These are phyloP conservation scores for Penicillium cataractarum DNA, from an alignment of 495 filamentous ascomycete species.

Conservation along the genomic window DNA sequence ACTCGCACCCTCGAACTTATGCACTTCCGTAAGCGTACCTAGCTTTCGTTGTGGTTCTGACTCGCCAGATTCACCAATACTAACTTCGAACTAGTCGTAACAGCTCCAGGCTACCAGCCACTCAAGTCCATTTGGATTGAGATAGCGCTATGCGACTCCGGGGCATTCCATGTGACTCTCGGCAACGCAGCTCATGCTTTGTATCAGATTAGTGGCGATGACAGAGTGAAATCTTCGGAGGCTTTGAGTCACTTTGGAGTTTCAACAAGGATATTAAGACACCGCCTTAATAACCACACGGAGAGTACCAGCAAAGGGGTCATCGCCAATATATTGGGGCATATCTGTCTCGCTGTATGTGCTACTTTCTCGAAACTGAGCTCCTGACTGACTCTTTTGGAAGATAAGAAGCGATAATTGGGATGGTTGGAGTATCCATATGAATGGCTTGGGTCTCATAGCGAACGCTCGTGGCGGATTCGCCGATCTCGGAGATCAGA, in stretches of 20 bases:
- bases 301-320: slow-evolving; percentile 11
- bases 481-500: slow-evolving; percentile 5
- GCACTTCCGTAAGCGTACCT: too few species aligned
- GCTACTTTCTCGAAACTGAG: neutral
- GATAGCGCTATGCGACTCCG: slow-evolving; percentile 8
- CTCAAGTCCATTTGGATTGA: slow-evolving; percentile 8
- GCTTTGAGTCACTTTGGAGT: slow-evolving; percentile 8
- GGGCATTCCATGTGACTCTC: slow-evolving; percentile 12
- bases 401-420: neutral
- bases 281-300: slow-evolving; percentile 4
- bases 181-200: slow-evolving; percentile 8
- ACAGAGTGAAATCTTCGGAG: slow-evolving; percentile 7
- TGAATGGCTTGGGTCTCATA: slow-evolving; percentile 8
- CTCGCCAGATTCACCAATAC: too few species aligned
- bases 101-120: neutral
- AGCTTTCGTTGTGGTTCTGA: too few species aligned
- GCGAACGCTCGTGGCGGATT: slow-evolving; percentile 7
- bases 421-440: slow-evolving; percentile 6
- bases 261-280: slow-evolving; percentile 6
- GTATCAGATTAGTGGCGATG: slow-evolving; percentile 5
- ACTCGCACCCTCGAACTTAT: too few species aligned
- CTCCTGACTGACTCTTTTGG: too few species aligned
- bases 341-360: slow-evolving; percentile 10
- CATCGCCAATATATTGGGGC: slow-evolving; percentile 12
- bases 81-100: too few species aligned